phyloP scores from a whole-genome alignment of 495 filamentous ascomycete genomes.

The Annulohypoxylon nitens region DNA sequence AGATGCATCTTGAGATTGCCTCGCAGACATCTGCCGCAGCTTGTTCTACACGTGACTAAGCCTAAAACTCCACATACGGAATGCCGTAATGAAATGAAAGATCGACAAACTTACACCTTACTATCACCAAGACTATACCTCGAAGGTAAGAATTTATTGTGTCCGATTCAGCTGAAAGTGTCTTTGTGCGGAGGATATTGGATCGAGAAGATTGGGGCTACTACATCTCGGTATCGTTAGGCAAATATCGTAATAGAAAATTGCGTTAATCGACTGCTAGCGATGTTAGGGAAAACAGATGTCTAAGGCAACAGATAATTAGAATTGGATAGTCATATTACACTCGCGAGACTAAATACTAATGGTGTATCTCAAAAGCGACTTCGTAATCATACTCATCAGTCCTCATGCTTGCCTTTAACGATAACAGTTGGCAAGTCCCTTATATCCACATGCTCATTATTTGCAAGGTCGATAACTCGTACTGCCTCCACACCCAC shows the following conservation, averaged over 20 bases:
- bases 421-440: slow-evolving; percentile 83
- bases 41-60: neutral
- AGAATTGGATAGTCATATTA: neutral
- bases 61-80: neutral
- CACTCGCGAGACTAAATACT: neutral
- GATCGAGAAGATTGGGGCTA: neutral
- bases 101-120: neutral
- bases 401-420: slow-evolving; percentile 48
- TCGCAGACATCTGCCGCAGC: neutral
- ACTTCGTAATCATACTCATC: neutral
- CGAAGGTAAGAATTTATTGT: neutral
- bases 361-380: neutral
- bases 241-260: neutral
- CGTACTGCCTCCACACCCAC: slow-evolving; percentile 83
- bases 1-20: neutral
- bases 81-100: neutral
- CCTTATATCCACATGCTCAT: slow-evolving; percentile 84
- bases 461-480: slow-evolving; percentile 83
- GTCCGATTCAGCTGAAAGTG: neutral
- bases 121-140: neutral
- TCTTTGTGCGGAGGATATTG: neutral
- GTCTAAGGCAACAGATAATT: neutral
- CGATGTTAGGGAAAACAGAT: neutral
- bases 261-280: neutral
- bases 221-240: neutral